Evolutionary conservation across 73 alveolate species (phyloP), one percentile per base, ranked within the genome.

Genomic region (Tetrahymena thermophila): DNA sequence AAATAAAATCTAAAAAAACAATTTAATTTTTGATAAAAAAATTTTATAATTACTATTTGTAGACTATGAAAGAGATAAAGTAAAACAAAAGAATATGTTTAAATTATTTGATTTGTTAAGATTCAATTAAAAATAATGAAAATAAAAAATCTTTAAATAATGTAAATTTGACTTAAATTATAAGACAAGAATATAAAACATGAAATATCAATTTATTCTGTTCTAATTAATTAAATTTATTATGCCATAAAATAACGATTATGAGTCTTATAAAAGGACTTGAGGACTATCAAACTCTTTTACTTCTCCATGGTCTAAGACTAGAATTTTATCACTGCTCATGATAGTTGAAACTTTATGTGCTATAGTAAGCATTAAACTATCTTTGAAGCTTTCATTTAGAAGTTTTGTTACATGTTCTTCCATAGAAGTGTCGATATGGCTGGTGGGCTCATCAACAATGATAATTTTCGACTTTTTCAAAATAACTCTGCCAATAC

Each of bases 361-460:
- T 5, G 98, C 98, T 85, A 96, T 96, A 15, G 98, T 95, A 23
- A 96, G 93, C 93, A 96, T 93, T 43, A 97, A 84, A 35, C 96
- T 93, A 56, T 96, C 94, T 21, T 85, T 71, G 84, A 96, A 96
- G 85, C 94, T 43, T 94, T 96, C 95, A 28, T 94, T 85, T 10
- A 96, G 94, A 34, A 96, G 84, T 94, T 94, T 93, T 57, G 94
- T 96, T 25, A 97, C 97, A 42, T 94, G 71, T 93, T 97, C 96
- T 85, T 97, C 99, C 71, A 98, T 97, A 94, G 94, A 56, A 94
- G 71, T 35, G 94, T 97, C 99, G 25, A 97, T 96, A 58, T 96
- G 97, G 3, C 98, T 96, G 16, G 99, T 97, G 9, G 98, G 98
- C 85, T 97, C 99, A 94, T 97, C 99, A 85, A 97, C 96, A 21